Evolutionary conservation across 1,139 yeast genomes (phyloP).

Genomic region (Yamadazyma friedrichii): DNA sequence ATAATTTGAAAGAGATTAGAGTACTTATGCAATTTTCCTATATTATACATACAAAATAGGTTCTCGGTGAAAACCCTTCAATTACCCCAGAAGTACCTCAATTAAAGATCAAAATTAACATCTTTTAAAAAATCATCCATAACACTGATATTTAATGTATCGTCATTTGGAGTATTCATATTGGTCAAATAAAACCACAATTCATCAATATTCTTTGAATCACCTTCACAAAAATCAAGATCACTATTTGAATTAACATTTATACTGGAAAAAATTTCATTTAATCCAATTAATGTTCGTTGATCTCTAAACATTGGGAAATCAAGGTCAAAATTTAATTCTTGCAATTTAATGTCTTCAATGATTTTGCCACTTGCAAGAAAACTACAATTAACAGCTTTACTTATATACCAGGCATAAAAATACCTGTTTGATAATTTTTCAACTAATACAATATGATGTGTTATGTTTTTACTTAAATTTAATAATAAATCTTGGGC

Average conservation of each 20-base stretch:
- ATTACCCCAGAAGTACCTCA: too few species aligned
- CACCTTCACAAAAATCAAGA: neutral
- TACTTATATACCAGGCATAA: constrained; percentile 44
- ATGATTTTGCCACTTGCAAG: neutral
- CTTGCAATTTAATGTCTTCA: neutral
- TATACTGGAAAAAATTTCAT: neutral
- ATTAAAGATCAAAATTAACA: constrained; percentile 1
- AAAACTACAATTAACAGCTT: constrained; percentile 16
- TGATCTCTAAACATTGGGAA: constrained; percentile 7
- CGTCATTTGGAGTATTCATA: constrained; percentile 4
- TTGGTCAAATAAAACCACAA: constrained; percentile 5
- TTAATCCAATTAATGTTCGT: neutral
- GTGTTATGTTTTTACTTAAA: neutral
- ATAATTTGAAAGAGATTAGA: neutral
- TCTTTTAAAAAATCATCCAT: constrained; percentile 5
- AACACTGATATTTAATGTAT: neutral
- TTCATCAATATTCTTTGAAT: constrained; percentile 5
- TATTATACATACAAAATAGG: too few species aligned
- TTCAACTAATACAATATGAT: constrained; percentile 4
- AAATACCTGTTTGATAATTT: constrained; percentile 36
- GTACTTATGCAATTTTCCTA: neutral
- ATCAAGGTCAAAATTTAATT: neutral
- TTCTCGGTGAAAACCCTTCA: too few species aligned
- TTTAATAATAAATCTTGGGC: neutral
- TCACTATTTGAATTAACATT: neutral